A percentile compares a stretch with the other conserved stretches of the same genome.
Evolutionary conservation across 2,329 filamentous ascomycete species (phyloP).

Genomic region (Colletotrichum tropicicola): DNA sequence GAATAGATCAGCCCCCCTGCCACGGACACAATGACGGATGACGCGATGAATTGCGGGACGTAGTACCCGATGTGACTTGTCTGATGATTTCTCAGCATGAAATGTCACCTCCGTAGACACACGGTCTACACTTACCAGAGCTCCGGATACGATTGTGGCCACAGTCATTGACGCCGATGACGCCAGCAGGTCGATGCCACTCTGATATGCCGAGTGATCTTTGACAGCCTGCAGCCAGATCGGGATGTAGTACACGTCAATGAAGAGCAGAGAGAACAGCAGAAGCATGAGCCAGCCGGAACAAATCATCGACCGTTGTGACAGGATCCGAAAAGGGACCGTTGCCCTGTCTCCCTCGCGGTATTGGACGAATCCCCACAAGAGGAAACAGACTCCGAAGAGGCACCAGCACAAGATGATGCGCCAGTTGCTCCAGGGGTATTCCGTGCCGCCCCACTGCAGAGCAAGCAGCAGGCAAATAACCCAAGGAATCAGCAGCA

Average conservation of each 20-base stretch:
- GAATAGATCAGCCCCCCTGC: conserved; percentile 19
- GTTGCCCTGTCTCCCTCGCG: conserved; percentile 61
- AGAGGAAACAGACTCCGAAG: conserved; percentile 59
- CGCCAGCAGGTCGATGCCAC: conserved; percentile 48
- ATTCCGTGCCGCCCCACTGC: background rate
- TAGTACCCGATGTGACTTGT: conserved; percentile 29
- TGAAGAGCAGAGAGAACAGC: background rate
- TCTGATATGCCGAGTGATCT: background rate
- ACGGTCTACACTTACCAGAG: background rate
- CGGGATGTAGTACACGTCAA: background rate
- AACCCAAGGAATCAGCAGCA: background rate
- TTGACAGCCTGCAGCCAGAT: conserved; percentile 4
- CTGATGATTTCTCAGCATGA: background rate
- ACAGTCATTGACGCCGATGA: conserved; percentile 55
- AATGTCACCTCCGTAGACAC: no score
- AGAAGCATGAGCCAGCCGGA: background rate
- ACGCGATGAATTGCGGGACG: conserved; percentile 28
- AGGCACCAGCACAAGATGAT: conserved; percentile 58
- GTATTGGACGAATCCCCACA: conserved; percentile 63
- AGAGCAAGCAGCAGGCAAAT: background rate
- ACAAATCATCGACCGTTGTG: background rate
- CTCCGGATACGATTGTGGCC: background rate
- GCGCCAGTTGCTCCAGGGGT: conserved; percentile 43
- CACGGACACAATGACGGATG: conserved; percentile 9
- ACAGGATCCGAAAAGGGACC: conserved; percentile 57